Base-by-base conservation (phyloP, 331 rosid genomes). In the Acacia pycnantha region DNA sequence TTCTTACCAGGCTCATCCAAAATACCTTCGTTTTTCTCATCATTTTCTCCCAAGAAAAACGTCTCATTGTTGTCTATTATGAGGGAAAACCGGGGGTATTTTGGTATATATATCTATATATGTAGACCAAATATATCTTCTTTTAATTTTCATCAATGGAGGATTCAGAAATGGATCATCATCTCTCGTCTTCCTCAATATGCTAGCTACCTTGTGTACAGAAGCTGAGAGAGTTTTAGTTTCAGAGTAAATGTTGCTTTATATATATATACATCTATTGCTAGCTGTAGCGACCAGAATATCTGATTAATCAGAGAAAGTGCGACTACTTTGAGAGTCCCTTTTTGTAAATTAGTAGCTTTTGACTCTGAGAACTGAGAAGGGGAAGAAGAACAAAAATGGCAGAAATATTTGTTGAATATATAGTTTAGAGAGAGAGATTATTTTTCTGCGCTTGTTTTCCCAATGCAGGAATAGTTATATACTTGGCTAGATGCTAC, bases 21-120 rank as follows among this genome's bases (percentile, higher is more conserved):
- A 90, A 91, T 90, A 92, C 91, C 94, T 87, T 14, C 97, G 94
- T 88, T 93, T 95, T 93, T 95, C 93, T 88, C 90, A 69, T 80
- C 81, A 69, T 70, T 70, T 83, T 77, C 81, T 33, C 4, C 35
- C 40, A 4, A 16, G n/a, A 37, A 86, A 70, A 53, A 44, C 64
- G 73, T 69, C 74, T 24, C 35, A 40, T 35, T 62, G 0, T 10
- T 11, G 73, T n/a, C 54, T 83, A 87, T 84, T 62, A 77, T 86
- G 90, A 79, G 91, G 82, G 99, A 85, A 95, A 93, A 90, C 87
- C 96, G 90, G 90, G 87, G 93, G 88, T 95, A 92, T 93, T 95
- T 93, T 92, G 97, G 92, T 86, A 82, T 82, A 77, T 68, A 21
- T 13, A n/a, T 33, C 37, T 37, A 6, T 37, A 1, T 37, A 1